Base-by-base conservation (phyloP, 441 rosid genomes). In the Macaranga tanarius region DNA sequence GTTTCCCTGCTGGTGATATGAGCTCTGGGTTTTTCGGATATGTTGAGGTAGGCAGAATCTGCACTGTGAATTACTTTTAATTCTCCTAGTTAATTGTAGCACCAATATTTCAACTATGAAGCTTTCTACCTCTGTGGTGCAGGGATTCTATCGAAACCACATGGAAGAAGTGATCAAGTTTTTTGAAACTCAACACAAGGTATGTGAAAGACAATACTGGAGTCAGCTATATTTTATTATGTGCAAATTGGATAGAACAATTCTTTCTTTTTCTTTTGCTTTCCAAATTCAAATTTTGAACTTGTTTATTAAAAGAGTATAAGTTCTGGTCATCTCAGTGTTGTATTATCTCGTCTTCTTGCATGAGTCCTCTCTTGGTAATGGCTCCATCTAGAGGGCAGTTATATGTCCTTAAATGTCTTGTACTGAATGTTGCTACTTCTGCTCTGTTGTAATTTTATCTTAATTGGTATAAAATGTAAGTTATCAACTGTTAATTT, bases 121-220 rank as follows among this genome's bases (percentile, higher is more conserved):
- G 71, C 77, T 76, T 63, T 67, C 2, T 78, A 70, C 66, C 77
- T 76, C 61, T 67, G 2, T 78, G 71, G 66, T 88, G 86, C 95
- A 93, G 99, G 99, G 99, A 38, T 86, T 93, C 77, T 95, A 95
- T 78, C 88, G 99, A 71, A 95, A 95, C 81, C 99, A 95, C 81
- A 93, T 95, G 99, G 99, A 93, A 90, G 99, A 95, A 86, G 99
- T 95, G 63, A 95, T 95, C 26, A 89, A 79, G 85, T 95, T 93
- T 85, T 95, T 95, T 76, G 99, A 95, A 83, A 93, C 94, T 65
- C 85, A 87, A 72, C 99, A 93, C 89, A 93, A 93, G 97, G 98
- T 95, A 5, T 16, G 38, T 26, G 56, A 57, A 70, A 12, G 10
- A 7, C 8, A 58, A 42, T 65, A 42, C 42, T 52, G 45, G 62